A percentile compares a stretch with the other conserved stretches of the same genome.
Conservation (phyloP, 2,329 filamentous ascomycete genomes). For the Dothistroma pini region DNA sequence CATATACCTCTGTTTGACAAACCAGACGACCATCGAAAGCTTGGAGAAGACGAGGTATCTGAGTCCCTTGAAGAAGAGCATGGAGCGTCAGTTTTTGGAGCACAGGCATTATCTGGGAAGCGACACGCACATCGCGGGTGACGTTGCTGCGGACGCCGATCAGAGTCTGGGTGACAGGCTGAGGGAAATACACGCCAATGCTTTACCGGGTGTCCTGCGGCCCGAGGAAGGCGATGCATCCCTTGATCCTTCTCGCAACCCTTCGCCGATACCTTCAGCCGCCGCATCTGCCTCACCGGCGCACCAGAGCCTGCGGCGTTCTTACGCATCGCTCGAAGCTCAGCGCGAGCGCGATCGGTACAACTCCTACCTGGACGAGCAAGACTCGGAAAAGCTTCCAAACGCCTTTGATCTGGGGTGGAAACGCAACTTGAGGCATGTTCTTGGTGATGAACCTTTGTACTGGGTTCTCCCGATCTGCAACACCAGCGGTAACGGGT, state of each 20-base stretch:
- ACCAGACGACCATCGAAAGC: conserved; percentile 93
- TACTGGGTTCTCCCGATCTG: conserved; percentile 78
- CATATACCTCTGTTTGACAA: conserved; percentile 70
- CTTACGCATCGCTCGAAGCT: conserved; percentile 57
- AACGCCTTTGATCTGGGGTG: conserved; percentile 91
- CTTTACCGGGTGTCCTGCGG: conserved; percentile 72
- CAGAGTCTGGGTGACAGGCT: conserved; percentile 63
- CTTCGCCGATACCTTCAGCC: conserved; percentile 25
- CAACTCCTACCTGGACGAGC: conserved; percentile 79
- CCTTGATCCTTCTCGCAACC: conserved; percentile 27
- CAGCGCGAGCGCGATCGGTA: conserved; percentile 65
- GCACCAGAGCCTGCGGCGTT: conserved; percentile 40
- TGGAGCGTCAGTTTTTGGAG: conserved; percentile 58
- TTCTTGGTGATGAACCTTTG: conserved; percentile 70
- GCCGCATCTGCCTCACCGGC: conserved; percentile 39
- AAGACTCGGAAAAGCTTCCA: conserved; percentile 81
- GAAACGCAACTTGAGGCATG: conserved; percentile 71
- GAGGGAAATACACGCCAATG: conserved; percentile 76
- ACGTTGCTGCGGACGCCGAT: conserved; percentile 16
- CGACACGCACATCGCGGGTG: conserved; percentile 5
- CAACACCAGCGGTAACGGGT: conserved; percentile 88
- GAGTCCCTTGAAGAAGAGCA: conserved; percentile 67
- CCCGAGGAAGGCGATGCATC: conserved; percentile 73
- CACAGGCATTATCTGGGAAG: conserved; percentile 45
- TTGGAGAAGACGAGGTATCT: conserved; percentile 94